phyloP scores from a whole-genome alignment of 768 basidiomycete genomes.

The Tylopilus intermedius region DNA sequence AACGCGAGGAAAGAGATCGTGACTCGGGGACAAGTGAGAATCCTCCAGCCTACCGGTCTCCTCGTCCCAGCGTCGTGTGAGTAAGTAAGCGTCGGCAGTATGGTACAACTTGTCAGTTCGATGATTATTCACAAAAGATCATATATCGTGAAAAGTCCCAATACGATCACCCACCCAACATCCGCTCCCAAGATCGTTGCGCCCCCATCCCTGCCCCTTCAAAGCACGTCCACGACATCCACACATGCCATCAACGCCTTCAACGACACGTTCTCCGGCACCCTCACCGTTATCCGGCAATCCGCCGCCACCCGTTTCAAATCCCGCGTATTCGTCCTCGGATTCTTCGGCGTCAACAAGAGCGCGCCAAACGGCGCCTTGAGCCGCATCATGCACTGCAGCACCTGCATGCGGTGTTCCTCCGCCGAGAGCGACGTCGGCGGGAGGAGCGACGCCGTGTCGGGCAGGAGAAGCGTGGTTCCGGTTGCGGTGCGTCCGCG shows the following conservation, averaged over 20 bases:
- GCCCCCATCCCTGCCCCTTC: not conserved
- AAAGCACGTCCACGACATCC: slow-evolving; percentile 6
- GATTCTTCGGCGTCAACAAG: slow-evolving; percentile 1
- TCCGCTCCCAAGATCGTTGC: no score
- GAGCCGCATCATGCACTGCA: not conserved
- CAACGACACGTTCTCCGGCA: not conserved
- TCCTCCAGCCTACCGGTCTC: no score
- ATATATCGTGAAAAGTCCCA: no score
- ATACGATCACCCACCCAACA: no score
- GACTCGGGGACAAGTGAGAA: no score
- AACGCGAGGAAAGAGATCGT: no score
- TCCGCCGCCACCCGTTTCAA: slow-evolving; percentile 10
- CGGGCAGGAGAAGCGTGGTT: not conserved
- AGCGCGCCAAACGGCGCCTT: slow-evolving; percentile 6
- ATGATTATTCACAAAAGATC: no score
- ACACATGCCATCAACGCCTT: not conserved
- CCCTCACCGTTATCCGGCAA: slow-evolving; percentile 4
- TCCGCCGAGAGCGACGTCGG: not conserved
- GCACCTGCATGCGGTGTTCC: not conserved
- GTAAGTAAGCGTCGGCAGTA: no score
- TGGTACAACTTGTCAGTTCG: no score
- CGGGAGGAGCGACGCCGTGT: not conserved
- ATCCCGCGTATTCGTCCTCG: not conserved
- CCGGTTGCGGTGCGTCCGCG: not conserved
- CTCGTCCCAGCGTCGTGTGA: no score